A percentile compares a stretch with the other conserved stretches of the same genome.
phyloP scores from a whole-genome alignment of 208 protist species.

The Entamoeba dispar region DNA sequence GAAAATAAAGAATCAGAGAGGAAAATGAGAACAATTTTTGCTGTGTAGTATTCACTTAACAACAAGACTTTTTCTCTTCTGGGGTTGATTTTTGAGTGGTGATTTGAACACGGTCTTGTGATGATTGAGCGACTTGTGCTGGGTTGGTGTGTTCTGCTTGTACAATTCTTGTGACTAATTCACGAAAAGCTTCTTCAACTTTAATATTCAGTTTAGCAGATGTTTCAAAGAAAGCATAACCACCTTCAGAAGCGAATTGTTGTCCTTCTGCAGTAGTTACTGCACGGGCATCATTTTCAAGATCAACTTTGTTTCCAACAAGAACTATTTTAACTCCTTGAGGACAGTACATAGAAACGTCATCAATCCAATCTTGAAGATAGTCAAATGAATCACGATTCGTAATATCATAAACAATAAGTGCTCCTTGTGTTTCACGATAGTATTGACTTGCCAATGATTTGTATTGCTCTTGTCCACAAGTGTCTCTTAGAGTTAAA shows the following conservation, averaged over 20 bases:
- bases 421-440: background rate
- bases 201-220: background rate
- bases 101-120: too few relatives aligned
- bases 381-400: background rate
- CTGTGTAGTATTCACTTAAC: too few relatives aligned
- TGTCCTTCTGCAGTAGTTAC: background rate
- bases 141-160: background rate
- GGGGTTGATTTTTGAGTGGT: too few relatives aligned
- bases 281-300: background rate
- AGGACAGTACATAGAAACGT: background rate
- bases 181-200: background rate
- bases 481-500: background rate
- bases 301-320: background rate
- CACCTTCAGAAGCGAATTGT: background rate
- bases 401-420: slow-evolving; percentile 3
- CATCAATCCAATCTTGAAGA: background rate
- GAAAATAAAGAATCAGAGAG: too few relatives aligned
- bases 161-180: background rate
- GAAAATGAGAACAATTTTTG: too few relatives aligned
- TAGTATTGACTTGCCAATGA: background rate
- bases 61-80: too few relatives aligned
- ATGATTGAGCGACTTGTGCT: background rate
- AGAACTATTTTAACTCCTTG: background rate
- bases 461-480: background rate
- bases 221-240: background rate